Conservation (phyloP, 352 stramenopile genomes). For the Globisporangium takayamanum region DNA sequence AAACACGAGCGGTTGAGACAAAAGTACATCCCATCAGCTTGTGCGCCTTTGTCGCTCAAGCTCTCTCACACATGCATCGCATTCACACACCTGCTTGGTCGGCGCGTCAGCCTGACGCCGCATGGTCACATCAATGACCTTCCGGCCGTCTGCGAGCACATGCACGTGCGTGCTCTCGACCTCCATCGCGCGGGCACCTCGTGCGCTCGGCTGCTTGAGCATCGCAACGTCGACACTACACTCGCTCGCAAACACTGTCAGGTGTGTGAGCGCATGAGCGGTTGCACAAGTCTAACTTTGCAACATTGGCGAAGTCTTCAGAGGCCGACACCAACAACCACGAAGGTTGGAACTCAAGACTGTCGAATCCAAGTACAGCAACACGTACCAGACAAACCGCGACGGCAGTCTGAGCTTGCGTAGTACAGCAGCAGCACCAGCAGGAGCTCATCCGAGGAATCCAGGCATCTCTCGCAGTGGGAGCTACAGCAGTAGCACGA, state of each 20-base stretch:
- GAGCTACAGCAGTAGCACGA: background rate
- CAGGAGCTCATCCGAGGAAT: background rate
- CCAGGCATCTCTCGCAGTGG: background rate
- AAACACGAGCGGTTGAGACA: background rate
- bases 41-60: background rate
- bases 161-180: conserved; percentile 41
- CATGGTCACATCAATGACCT: conserved; percentile 52
- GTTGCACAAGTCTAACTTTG: too few relatives aligned
- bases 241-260: too few relatives aligned
- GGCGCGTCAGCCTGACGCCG: conserved; percentile 10
- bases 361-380: conserved; percentile 41
- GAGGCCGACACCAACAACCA: too few relatives aligned
- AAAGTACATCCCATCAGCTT: background rate
- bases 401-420: conserved; percentile 6
- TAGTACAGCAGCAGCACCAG: background rate
- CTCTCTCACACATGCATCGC: too few relatives aligned
- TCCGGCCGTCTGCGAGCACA: conserved; percentile 35
- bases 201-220: conserved; percentile 11
- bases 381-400: conserved; percentile 36
- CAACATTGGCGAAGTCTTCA: too few relatives aligned
- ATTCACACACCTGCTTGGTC: conserved; percentile 12
- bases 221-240: background rate
- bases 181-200: conserved; percentile 27
- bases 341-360: too few relatives aligned
- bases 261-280: too few relatives aligned